phyloP scores from a whole-genome alignment of 2,329 filamentous ascomycete genomes.

The Phyllosticta citriasiana region DNA sequence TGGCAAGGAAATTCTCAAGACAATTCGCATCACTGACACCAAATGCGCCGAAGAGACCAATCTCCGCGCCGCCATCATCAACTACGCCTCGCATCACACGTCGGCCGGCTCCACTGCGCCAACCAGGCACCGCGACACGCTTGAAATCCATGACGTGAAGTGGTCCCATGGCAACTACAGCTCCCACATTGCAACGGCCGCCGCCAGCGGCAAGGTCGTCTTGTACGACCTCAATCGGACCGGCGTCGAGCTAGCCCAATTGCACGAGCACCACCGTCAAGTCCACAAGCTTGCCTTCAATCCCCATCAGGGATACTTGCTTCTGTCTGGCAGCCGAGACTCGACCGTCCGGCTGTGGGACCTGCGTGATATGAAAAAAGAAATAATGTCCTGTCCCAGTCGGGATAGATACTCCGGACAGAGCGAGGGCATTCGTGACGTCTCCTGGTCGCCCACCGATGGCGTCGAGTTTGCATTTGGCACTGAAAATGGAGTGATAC shows the following conservation, averaged over 20 bases:
- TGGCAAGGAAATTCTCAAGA: conserved; percentile 57
- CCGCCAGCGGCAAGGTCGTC: conserved; percentile 54
- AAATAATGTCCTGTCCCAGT: conserved; percentile 44
- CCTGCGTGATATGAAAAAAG: conserved; percentile 44
- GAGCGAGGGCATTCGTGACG: conserved; percentile 52
- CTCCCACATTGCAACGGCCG: conserved; percentile 53
- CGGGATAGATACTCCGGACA: conserved; percentile 46
- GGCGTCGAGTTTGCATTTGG: conserved; percentile 54
- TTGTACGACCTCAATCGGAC: conserved; percentile 54
- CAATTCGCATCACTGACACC: conserved; percentile 48
- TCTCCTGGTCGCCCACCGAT: conserved; percentile 56
- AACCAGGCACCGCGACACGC: conserved; percentile 45
- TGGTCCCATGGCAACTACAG: conserved; percentile 55
- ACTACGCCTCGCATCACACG: conserved; percentile 42
- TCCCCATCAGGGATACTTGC: conserved; percentile 48
- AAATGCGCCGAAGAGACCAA: conserved; percentile 53
- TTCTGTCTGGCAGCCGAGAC: conserved; percentile 57
- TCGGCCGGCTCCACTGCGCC: conserved; percentile 32
- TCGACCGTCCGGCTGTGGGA: conserved; percentile 56
- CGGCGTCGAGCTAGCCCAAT: conserved; percentile 49
- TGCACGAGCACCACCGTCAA: conserved; percentile 56
- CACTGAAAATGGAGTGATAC: conserved; percentile 53
- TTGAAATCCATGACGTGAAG: conserved; percentile 56
- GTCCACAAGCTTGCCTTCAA: conserved; percentile 58
- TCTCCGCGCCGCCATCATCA: conserved; percentile 50